These are phyloP conservation scores for Starmera amethionina DNA, from an alignment of 805 yeast species.

Conservation along the genomic window DNA sequence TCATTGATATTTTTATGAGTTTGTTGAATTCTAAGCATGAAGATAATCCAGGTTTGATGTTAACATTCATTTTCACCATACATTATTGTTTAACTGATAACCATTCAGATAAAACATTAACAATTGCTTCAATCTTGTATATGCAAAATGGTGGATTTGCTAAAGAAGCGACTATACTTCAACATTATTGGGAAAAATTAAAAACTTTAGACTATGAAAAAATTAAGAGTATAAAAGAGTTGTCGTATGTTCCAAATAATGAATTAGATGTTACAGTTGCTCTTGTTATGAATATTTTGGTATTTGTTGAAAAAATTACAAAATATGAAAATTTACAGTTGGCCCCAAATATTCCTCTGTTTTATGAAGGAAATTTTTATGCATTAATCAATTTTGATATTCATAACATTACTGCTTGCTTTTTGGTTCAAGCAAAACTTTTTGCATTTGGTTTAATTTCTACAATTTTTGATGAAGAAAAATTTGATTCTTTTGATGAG, in stretches of 20 bases:
- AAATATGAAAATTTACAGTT: conserved; percentile 23
- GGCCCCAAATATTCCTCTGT: conserved; percentile 25
- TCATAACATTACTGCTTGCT: conserved; percentile 12
- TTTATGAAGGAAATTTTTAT: conserved; percentile 26
- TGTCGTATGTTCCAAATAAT: conserved; percentile 26
- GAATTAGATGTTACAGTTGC: conserved; percentile 26
- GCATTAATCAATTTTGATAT: conserved; percentile 11
- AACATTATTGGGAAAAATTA: conserved; percentile 19
- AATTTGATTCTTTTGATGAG: conserved; percentile 16
- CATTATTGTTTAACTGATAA: conserved; percentile 25
- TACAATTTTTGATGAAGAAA: conserved; percentile 20
- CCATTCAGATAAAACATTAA: conserved; percentile 22
- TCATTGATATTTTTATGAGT: conserved; percentile 17
- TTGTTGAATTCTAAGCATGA: conserved; percentile 10
- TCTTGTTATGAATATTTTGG: conserved; percentile 32
- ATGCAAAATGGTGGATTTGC: conserved; percentile 41
- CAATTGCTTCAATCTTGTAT: conserved; percentile 35
- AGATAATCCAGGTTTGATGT: conserved; percentile 19
- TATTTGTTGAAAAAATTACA: conserved; percentile 36
- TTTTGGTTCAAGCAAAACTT: conserved; percentile 31
- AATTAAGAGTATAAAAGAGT: conserved; percentile 23
- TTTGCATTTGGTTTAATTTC: conserved; percentile 30
- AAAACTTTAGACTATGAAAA: conserved; percentile 13
- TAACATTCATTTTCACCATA: conserved; percentile 28
- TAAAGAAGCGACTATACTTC: conserved; percentile 18